Evolutionary conservation across 1,284 basidiomycete species (phyloP).

Genomic region (Pterulicium gracile): DNA sequence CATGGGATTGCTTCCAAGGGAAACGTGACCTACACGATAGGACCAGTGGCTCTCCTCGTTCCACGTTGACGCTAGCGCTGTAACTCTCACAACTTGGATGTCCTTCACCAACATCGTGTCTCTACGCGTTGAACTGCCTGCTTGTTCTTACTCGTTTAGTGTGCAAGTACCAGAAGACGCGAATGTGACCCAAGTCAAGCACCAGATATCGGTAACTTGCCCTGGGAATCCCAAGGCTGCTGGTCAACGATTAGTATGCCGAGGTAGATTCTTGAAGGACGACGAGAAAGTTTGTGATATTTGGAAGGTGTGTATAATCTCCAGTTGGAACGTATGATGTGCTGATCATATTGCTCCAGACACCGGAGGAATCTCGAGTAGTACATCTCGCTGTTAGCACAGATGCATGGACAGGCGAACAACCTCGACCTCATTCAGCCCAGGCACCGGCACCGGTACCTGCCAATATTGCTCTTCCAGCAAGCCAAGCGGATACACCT

Average conservation of each 20-base stretch:
- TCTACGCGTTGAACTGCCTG: slow-evolving; percentile 64
- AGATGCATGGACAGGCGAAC: slow-evolving; percentile 48
- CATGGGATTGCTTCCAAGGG: background rate
- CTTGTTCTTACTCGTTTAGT: slow-evolving; percentile 54
- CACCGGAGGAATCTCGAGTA: slow-evolving; percentile 42
- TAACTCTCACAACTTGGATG: slow-evolving; percentile 5
- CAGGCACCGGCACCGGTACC: slow-evolving; percentile 10
- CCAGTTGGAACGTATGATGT: slow-evolving; percentile 7
- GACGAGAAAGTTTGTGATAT: slow-evolving; percentile 53
- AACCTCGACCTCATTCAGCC: slow-evolving; percentile 29
- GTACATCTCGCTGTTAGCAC: slow-evolving; percentile 70
- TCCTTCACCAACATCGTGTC: slow-evolving; percentile 29
- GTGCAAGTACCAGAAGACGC: slow-evolving; percentile 37
- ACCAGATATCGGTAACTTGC: slow-evolving; percentile 48
- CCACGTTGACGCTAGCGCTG: slow-evolving; percentile 1
- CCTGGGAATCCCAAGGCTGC: slow-evolving; percentile 52
- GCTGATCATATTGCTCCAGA: slow-evolving; percentile 26
- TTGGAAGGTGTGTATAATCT: slow-evolving; percentile 43
- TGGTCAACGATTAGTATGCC: slow-evolving; percentile 67
- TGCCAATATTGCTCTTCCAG: slow-evolving; percentile 6
- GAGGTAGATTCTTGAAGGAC: slow-evolving; percentile 56
- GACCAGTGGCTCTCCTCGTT: background rate
- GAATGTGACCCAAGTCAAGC: slow-evolving; percentile 56
- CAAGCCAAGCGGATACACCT: no score
- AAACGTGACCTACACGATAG: background rate